Conservation (phyloP, 805 yeast genomes). For the Pichia californica region DNA sequence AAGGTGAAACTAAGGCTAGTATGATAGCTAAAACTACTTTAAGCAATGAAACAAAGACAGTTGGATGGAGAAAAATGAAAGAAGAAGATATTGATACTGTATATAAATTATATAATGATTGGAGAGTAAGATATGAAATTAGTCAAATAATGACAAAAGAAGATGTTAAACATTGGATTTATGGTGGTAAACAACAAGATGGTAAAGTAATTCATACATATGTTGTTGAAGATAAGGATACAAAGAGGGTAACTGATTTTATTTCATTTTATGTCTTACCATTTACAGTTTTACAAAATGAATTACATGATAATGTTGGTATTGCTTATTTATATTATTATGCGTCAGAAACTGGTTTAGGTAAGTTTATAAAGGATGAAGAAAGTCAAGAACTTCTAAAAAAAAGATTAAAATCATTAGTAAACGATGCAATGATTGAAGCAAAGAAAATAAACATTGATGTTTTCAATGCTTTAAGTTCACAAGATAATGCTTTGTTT, state of each 20-base stretch:
- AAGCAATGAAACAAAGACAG: constrained; percentile 41
- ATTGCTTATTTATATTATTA: constrained; percentile 89
- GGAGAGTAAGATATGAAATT: constrained; percentile 66
- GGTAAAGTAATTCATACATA: constrained; percentile 60
- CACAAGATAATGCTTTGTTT: constrained; percentile 84
- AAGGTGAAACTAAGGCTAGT: constrained; percentile 54
- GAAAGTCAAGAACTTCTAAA: constrained; percentile 30
- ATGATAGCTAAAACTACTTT: constrained; percentile 59
- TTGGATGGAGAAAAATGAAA: constrained; percentile 55
- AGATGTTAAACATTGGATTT: constrained; percentile 78
- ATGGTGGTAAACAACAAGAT: constrained; percentile 38
- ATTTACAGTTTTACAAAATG: constrained; percentile 68
- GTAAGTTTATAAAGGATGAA: constrained; percentile 27
- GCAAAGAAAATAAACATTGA: constrained; percentile 68
- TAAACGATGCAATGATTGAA: constrained; percentile 69
- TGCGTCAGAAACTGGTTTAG: constrained; percentile 61
- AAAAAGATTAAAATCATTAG: constrained; percentile 52
- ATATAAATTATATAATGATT: constrained; percentile 48
- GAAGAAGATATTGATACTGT: constrained; percentile 61
- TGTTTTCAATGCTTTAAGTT: constrained; percentile 87
- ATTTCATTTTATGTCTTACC: constrained; percentile 87
- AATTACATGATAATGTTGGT: constrained; percentile 59
- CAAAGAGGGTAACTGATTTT: constrained; percentile 75
- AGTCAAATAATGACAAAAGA: constrained; percentile 57
- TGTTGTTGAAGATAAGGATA: constrained; percentile 57